Evolutionary conservation across 2,329 filamentous ascomycete species (phyloP).

Genomic region (Trichoderma oligosporum): DNA sequence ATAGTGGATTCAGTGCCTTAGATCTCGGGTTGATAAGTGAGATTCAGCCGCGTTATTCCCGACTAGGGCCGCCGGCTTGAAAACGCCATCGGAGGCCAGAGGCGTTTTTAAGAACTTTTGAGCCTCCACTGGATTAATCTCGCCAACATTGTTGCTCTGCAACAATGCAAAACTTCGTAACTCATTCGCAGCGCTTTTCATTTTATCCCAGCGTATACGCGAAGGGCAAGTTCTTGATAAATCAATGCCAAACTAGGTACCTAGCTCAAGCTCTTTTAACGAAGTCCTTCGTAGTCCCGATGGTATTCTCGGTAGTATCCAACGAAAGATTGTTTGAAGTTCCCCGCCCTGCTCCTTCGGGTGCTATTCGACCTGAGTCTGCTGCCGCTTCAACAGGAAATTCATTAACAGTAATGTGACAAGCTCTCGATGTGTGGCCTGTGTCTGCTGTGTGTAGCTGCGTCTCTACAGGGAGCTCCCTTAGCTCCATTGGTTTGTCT

Average conservation of each 20-base stretch:
- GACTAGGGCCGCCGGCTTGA: slow-evolving; percentile 6
- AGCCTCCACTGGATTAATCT: background rate
- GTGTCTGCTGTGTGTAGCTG: background rate
- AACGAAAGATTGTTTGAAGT: background rate
- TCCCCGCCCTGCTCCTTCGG: background rate
- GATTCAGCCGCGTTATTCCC: slow-evolving; percentile 14
- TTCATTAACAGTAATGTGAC: slow-evolving; percentile 12
- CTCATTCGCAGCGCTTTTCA: background rate
- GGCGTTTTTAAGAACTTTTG: background rate
- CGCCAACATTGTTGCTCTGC: background rate
- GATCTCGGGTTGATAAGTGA: slow-evolving; percentile 1
- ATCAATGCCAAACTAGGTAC: background rate
- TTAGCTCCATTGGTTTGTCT: slow-evolving; percentile 15
- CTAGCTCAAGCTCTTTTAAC: background rate
- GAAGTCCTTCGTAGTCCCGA: background rate
- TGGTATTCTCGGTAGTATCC: background rate
- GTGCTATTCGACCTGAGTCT: background rate
- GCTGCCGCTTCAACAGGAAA: slow-evolving; percentile 14
- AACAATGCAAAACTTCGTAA: too few relatives aligned
- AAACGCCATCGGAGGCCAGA: slow-evolving; percentile 4
- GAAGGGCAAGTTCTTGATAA: background rate
- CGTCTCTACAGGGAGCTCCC: slow-evolving; percentile 18
- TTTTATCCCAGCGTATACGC: background rate
- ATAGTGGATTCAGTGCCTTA: background rate
- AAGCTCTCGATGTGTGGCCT: background rate